Percentiles rank a stretch among this genome's conserved stretches.
These are phyloP conservation scores for Melaleuca alternifolia DNA, from an alignment of 345 rosid genomes.

Conservation along the genomic window DNA sequence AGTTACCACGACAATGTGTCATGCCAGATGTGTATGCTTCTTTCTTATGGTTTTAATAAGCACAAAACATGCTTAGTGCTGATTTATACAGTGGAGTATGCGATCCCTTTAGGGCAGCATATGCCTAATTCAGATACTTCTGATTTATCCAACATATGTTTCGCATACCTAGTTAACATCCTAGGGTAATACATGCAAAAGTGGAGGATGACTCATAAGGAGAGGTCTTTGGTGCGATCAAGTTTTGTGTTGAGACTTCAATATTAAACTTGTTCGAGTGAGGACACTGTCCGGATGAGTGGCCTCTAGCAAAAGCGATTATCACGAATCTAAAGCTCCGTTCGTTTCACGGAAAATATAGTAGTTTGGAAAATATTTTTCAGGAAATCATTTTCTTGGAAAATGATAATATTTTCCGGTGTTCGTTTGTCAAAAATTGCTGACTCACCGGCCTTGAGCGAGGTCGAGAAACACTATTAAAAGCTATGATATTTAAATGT, in stretches of 20 bases:
- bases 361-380: too few relatives aligned
- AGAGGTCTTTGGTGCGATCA: fast-evolving
- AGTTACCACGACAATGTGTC: not conserved
- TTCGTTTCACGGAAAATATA: too few relatives aligned
- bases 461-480: too few relatives aligned
- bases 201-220: not conserved
- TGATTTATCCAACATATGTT: not conserved
- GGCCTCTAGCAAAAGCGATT: not conserved
- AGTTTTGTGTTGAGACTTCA: not conserved
- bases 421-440: too few relatives aligned
- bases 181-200: too few relatives aligned
- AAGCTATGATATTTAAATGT: too few relatives aligned
- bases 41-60: not conserved
- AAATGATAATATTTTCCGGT: too few relatives aligned
- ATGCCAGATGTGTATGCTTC: not conserved
- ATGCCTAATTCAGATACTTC: not conserved
- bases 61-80: not conserved
- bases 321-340: not conserved
- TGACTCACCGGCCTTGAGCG: too few relatives aligned
- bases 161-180: too few relatives aligned
- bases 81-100: not conserved
- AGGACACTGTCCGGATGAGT: not conserved
- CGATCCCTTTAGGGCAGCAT: not conserved
- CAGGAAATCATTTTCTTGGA: too few relatives aligned
- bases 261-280: not conserved